phyloP scores from a whole-genome alignment of 23 red algal genomes.

The Cyanidium caldarium region DNA sequence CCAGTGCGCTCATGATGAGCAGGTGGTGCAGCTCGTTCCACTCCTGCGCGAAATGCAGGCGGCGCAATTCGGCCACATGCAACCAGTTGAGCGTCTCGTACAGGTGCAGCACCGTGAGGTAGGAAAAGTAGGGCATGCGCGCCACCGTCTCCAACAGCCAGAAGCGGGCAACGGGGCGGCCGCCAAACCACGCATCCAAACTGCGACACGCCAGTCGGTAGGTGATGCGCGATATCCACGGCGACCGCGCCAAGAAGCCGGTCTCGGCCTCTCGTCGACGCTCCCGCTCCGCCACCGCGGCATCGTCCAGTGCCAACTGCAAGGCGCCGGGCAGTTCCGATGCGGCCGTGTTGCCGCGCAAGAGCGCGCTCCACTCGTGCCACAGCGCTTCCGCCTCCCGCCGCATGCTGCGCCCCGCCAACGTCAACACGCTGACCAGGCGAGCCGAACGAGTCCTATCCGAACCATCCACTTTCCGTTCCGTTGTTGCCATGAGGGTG shows the following conservation, averaged over 20 bases:
- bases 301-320: no score
- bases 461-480: no score
- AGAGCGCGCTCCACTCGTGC: no score
- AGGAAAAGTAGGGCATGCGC: constrained; percentile 23
- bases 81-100: constrained; percentile 13
- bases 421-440: no score
- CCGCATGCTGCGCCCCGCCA: no score
- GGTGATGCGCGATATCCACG: background rate
- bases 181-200: constrained; percentile 29
- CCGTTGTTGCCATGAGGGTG: no score
- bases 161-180: constrained; percentile 39
- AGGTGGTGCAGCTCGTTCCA: constrained; percentile 26
- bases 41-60: constrained; percentile 21
- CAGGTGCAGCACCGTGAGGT: constrained; percentile 20
- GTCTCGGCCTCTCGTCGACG: background rate
- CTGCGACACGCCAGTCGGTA: constrained; percentile 13
- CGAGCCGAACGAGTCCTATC: no score
- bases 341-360: no score
- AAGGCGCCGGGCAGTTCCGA: no score
- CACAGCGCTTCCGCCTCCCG: no score
- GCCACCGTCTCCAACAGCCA: constrained; percentile 27
- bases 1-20: constrained; percentile 22
- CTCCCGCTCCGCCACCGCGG: background rate
- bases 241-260: background rate
- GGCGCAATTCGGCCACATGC: background rate